A percentile compares a stretch with the other conserved stretches of the same genome.
Conservation (phyloP, 495 filamentous ascomycete species). For the Trypethelium eluteriae region DNA sequence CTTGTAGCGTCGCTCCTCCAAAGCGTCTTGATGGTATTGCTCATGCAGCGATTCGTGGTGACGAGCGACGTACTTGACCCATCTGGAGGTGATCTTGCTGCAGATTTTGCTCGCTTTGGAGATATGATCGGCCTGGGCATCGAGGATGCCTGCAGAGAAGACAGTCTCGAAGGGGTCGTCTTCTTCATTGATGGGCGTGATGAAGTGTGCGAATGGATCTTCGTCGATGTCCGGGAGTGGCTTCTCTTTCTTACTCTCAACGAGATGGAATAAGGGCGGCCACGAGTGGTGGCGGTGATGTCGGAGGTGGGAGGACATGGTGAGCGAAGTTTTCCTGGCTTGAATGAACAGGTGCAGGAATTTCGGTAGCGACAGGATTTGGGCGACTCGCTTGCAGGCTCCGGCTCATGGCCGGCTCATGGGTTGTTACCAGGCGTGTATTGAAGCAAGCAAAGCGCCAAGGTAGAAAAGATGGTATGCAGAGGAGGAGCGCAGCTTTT, state of each 20-base stretch:
- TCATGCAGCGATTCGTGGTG: constrained; percentile 25
- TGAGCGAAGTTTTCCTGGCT: constrained; percentile 8
- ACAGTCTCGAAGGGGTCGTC: constrained; percentile 31
- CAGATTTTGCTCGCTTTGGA: constrained; percentile 28
- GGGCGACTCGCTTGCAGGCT: constrained; percentile 18
- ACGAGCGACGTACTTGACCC: constrained; percentile 28
- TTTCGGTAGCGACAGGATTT: not conserved
- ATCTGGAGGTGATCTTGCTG: constrained; percentile 25
- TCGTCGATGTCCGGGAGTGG: constrained; percentile 32
- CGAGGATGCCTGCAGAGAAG: constrained; percentile 32
- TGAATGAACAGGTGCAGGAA: not conserved
- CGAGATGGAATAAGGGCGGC: constrained; percentile 27
- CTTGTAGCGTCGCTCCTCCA: not conserved
- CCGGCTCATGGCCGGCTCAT: constrained; percentile 33
- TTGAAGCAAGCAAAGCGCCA: constrained; percentile 12
- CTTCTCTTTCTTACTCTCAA: constrained; percentile 18
- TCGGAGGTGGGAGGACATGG: constrained; percentile 25
- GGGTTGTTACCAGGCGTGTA: constrained; percentile 15
- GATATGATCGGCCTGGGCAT: constrained; percentile 15
- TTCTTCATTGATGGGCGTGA: constrained; percentile 34
- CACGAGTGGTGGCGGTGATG: constrained; percentile 31
- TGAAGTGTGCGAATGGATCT: constrained; percentile 38
- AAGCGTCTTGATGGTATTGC: constrained; percentile 22
- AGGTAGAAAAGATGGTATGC: constrained; percentile 16
- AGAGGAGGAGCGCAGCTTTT: constrained; percentile 17